Evolutionary conservation across 192 early-diverging fungal genomes (phyloP).

Genomic region (Coemansia sp.): DNA sequence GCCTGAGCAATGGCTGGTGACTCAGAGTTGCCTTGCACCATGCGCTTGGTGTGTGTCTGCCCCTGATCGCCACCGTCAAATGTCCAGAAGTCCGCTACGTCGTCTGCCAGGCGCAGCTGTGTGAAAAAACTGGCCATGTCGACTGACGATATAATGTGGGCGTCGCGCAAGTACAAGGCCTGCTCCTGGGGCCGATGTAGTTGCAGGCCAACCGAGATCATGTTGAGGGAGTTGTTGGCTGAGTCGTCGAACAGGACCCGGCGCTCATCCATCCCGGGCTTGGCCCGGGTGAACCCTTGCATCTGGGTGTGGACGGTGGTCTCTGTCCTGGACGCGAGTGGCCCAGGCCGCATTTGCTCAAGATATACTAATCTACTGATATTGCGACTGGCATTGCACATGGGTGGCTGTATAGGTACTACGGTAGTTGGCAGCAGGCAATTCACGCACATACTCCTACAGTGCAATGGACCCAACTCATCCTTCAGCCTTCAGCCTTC

Average conservation of each 20-base stretch:
- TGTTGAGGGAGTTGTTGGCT: conserved; percentile 9
- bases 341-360: conserved; percentile 1
- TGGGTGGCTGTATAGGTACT: neutral
- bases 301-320: neutral
- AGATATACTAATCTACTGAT: neutral
- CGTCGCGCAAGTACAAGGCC: neutral
- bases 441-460: neutral
- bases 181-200: neutral
- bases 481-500: no score
- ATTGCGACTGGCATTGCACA: neutral
- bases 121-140: conserved; percentile 5
- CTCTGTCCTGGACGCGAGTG: neutral
- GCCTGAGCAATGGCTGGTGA: conserved; percentile 15
- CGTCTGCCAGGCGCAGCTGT: neutral
- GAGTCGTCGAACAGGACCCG: conserved; percentile 17
- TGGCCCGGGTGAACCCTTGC: conserved; percentile 5
- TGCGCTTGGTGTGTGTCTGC: neutral
- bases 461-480: neutral
- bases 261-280: conserved; percentile 5
- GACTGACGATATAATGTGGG: neutral
- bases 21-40: conserved; percentile 20
- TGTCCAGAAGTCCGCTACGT: conserved; percentile 5
- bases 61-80: neutral
- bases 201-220: conserved; percentile 9
- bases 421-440: neutral